Conservation (phyloP, 179 eudicot genomes). For the Silene vulgaris region DNA sequence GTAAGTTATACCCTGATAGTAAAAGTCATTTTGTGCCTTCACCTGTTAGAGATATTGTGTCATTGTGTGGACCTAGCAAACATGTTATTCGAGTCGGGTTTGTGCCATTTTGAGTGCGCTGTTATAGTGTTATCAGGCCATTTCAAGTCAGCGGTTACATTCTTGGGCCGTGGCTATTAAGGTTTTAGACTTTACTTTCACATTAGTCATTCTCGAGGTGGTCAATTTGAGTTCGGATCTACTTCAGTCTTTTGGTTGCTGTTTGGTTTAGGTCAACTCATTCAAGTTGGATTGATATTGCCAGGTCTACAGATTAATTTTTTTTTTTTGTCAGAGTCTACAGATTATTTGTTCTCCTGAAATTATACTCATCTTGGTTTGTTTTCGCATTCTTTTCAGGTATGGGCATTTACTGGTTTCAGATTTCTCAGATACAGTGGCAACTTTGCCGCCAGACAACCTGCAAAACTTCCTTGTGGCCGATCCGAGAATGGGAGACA, state of each 20-base stretch:
- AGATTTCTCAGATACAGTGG: slow-evolving; percentile 85
- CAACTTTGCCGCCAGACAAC: slow-evolving; percentile 87
- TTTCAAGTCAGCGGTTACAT: too few relatives aligned
- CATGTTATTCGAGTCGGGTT: too few relatives aligned
- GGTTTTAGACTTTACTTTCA: not conserved
- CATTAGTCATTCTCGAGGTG: not conserved
- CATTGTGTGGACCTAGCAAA: too few relatives aligned
- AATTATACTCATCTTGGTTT: not conserved
- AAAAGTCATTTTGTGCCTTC: not conserved
- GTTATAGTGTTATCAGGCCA: too few relatives aligned
- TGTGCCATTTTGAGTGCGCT: too few relatives aligned
- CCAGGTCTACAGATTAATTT: not conserved
- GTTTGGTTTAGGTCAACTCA: not conserved
- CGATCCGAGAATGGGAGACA: slow-evolving; percentile 55
- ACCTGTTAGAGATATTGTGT: not conserved
- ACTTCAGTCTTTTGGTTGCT: not conserved
- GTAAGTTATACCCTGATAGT: slow-evolving; percentile 40
- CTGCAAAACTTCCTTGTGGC: slow-evolving; percentile 73
- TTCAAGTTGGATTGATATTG: not conserved
- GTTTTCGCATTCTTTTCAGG: slow-evolving; percentile 37
- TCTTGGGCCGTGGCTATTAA: too few relatives aligned
- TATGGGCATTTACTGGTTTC: slow-evolving; percentile 66
- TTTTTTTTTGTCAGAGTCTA: not conserved
- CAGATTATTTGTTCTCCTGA: slow-evolving; percentile 5
- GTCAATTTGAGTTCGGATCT: not conserved